Base-by-base conservation (phyloP, 352 stramenopile species). In the Phytophthora rubi region DNA sequence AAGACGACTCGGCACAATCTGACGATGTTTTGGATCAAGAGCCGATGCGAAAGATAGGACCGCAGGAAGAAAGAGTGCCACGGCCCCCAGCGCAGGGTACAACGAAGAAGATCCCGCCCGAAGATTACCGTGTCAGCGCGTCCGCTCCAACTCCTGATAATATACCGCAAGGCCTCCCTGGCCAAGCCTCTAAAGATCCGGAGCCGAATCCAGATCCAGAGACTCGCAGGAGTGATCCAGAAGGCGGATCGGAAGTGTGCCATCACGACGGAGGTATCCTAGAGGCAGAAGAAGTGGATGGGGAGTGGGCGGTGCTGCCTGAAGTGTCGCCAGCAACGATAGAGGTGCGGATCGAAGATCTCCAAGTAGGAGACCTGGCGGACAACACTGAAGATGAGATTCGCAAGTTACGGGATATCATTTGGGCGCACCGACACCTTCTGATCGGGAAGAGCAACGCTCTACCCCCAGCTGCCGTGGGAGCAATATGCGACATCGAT, bases 301-400 rank as follows among this genome's bases (percentile, higher is more conserved):
- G 21, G 1, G 42, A 80, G 12, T 44, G 76, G 21, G 68, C 58
- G 0, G 13, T 80, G 3, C 54, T 82, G 0, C 68, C 71, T 0
- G 75, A 82, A 15, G 26, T 69, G 10, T 10, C 23, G 1, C 7
- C 13, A 2, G 48, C 26, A 0, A 61, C n/a, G 1, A 61, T 48
- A 0, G 64, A 68, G 6, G 62, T 78, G 3, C 65, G 6, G 54
- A 68, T 59, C 0, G 60, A 70, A 1, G 75, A 80, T 30, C 51
- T 76, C 12, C 48, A 73, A 15, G 54, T 80, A 0, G 39, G 28
- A 1, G 56, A 70, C 26, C 56, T 54, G 12, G 53, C 4, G 0
- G 33, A 35, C 0, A 66, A 48, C 15, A 72, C 67, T 0, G 32
- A 42, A 0, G 72, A 80, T 7, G 35, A 74, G 21, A 44, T 74